Conservation (phyloP, 1,139 yeast species). For the Scheffersomyces lignicola region DNA sequence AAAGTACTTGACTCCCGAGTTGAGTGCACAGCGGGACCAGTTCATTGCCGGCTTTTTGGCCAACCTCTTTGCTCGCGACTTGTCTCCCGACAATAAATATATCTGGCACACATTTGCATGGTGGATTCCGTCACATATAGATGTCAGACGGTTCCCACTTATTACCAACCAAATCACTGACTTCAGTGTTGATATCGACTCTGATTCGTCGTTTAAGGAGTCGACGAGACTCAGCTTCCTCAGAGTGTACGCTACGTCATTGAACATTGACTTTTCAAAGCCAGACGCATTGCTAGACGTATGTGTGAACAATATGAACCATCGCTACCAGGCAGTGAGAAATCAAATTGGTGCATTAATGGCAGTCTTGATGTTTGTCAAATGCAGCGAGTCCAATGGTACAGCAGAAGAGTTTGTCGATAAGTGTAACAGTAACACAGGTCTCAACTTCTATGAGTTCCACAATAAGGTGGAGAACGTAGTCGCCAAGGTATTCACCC, state of each 20-base stretch:
- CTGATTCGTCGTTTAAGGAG: slow-evolving; percentile 68
- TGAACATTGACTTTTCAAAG: slow-evolving; percentile 59
- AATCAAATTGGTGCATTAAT: slow-evolving; percentile 68
- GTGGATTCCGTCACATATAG: slow-evolving; percentile 70
- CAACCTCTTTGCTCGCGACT: slow-evolving; percentile 53
- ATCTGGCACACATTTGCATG: slow-evolving; percentile 80
- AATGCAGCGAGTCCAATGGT: slow-evolving; percentile 50
- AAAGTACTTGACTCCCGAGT: slow-evolving; percentile 29
- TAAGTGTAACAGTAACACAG: slow-evolving; percentile 25
- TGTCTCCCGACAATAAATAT: slow-evolving; percentile 73
- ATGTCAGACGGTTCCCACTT: slow-evolving; percentile 64
- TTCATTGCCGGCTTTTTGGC: slow-evolving; percentile 45
- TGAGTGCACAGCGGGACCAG: slow-evolving; percentile 40
- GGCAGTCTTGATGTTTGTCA: slow-evolving; percentile 54
- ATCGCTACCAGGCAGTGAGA: slow-evolving; percentile 77
- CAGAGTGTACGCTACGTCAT: slow-evolving; percentile 52
- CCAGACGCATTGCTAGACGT: slow-evolving; percentile 48
- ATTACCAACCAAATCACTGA: slow-evolving; percentile 48
- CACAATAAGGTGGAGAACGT: slow-evolving; percentile 20
- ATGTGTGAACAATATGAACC: slow-evolving; percentile 51
- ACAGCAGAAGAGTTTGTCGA: slow-evolving; percentile 45
- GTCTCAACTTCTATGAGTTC: slow-evolving; percentile 28
- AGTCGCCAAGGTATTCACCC: slow-evolving; percentile 39
- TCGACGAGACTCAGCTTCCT: slow-evolving; percentile 63
- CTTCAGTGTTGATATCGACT: slow-evolving; percentile 48